These are phyloP conservation scores for Uronychia setigera DNA, from an alignment of 73 alveolate genomes.

Conservation along the genomic window DNA sequence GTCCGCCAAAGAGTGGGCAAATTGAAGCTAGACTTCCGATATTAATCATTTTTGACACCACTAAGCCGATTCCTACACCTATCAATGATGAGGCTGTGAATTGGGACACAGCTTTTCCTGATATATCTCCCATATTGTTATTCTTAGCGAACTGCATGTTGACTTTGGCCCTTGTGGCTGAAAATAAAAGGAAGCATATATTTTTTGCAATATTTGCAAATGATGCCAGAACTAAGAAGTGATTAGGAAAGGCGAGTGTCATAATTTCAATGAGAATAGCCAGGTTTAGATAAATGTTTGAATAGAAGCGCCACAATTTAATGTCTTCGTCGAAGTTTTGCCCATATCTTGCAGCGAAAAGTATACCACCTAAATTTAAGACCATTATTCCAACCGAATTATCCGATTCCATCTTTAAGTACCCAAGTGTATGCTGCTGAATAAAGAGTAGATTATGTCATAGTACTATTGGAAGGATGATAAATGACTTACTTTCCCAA, in stretches of 20 bases:
- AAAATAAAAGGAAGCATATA: constrained; percentile 42
- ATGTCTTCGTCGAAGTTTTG: constrained; percentile 65
- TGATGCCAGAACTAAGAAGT: constrained; percentile 56
- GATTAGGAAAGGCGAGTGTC: constrained; percentile 56
- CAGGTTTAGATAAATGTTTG: constrained; percentile 39
- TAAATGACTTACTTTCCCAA: constrained; percentile 30
- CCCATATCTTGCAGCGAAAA: constrained; percentile 65
- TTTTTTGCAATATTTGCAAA: constrained; percentile 56
- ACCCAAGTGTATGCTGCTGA: constrained; percentile 76
- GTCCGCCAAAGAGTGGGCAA: constrained; percentile 34
- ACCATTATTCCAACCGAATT: constrained; percentile 2
- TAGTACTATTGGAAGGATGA: constrained; percentile 21
- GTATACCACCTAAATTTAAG: constrained; percentile 39
- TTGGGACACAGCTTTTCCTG: constrained; percentile 66
- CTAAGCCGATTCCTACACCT: constrained; percentile 58
- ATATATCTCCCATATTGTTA: constrained; percentile 64
- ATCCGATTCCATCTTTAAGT: constrained; percentile 65
- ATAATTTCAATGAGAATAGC: constrained; percentile 52
- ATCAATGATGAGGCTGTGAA: constrained; percentile 61
- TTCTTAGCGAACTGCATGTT: constrained; percentile 52
- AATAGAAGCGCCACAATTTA: constrained; percentile 63
- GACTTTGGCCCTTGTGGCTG: constrained; percentile 67
- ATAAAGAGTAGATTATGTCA: constrained; percentile 56
- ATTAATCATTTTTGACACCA: constrained; percentile 40
- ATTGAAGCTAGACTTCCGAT: constrained; percentile 18